Evolutionary conservation across 495 filamentous ascomycete genomes (phyloP).

Genomic region (Astrothelium macrocarpum): DNA sequence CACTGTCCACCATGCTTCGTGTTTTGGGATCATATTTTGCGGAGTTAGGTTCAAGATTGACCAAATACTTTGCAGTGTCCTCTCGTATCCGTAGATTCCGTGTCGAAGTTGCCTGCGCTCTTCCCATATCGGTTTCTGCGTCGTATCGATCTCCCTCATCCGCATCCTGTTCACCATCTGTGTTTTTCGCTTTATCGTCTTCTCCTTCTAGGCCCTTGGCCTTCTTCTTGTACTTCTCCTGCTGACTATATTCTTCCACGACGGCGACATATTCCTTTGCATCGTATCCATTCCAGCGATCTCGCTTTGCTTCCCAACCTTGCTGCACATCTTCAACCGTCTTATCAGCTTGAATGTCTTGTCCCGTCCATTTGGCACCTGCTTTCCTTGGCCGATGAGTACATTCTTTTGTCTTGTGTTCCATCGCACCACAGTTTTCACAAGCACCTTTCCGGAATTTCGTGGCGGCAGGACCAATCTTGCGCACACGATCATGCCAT

Average conservation of each 20-base stretch:
- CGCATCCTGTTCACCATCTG: constrained; percentile 39
- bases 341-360: constrained; percentile 89
- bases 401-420: constrained; percentile 91
- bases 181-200: constrained; percentile 22
- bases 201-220: constrained; percentile 35
- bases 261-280: constrained; percentile 74
- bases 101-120: constrained; percentile 80
- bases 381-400: constrained; percentile 79
- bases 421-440: constrained; percentile 96
- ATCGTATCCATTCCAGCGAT: constrained; percentile 96
- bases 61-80: constrained; percentile 95
- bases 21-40: constrained; percentile 98
- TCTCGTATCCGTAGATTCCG: constrained; percentile 85
- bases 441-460: constrained; percentile 97
- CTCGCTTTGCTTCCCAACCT: constrained; percentile 97
- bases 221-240: constrained; percentile 68
- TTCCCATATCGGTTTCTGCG: constrained; percentile 94
- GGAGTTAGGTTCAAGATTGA: constrained; percentile 90
- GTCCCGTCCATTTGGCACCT: constrained; percentile 87
- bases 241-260: constrained; percentile 74
- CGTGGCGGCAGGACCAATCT: constrained; percentile 71
- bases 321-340: constrained; percentile 72
- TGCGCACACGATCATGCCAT: constrained; percentile 85
- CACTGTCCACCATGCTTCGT: constrained; percentile 82
- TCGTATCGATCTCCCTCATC: constrained; percentile 73